Evolutionary conservation across 129 eudicot genomes (phyloP).

Genomic region (Arctium minus): DNA sequence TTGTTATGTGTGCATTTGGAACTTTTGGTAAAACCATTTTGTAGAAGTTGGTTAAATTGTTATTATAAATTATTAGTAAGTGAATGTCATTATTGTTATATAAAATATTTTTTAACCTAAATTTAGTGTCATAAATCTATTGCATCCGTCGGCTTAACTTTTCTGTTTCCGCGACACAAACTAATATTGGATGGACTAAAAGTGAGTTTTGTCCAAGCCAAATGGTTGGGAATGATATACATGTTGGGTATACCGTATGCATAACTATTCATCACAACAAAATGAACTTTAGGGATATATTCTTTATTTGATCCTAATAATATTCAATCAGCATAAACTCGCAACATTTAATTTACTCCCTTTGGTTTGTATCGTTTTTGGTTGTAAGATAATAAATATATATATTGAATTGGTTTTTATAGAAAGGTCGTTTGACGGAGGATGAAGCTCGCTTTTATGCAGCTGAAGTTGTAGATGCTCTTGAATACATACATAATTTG

Average conservation of each 20-base stretch:
- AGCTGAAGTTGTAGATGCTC: slow-evolving; percentile 94
- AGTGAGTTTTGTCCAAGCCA: neutral
- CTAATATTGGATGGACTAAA: neutral
- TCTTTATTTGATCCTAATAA: slow-evolving; percentile 1
- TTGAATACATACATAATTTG: slow-evolving; percentile 84
- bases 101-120: neutral
- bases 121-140: neutral
- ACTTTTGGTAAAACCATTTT: slow-evolving; percentile 1
- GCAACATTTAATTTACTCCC: neutral
- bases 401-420: slow-evolving; percentile 14
- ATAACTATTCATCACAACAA: neutral
- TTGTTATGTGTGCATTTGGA: neutral
- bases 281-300: neutral
- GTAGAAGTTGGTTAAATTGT: neutral
- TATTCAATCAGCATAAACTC: slow-evolving; percentile 1
- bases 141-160: neutral
- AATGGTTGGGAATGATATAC: neutral
- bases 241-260: neutral
- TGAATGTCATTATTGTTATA: neutral
- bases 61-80: neutral
- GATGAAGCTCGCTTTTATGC: slow-evolving; percentile 91
- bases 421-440: slow-evolving; percentile 90
- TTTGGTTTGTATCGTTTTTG: neutral
- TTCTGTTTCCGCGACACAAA: neutral
- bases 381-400: slow-evolving; percentile 15